phyloP scores from a whole-genome alignment of 805 yeast species.

The Saccharomyces jurei region DNA sequence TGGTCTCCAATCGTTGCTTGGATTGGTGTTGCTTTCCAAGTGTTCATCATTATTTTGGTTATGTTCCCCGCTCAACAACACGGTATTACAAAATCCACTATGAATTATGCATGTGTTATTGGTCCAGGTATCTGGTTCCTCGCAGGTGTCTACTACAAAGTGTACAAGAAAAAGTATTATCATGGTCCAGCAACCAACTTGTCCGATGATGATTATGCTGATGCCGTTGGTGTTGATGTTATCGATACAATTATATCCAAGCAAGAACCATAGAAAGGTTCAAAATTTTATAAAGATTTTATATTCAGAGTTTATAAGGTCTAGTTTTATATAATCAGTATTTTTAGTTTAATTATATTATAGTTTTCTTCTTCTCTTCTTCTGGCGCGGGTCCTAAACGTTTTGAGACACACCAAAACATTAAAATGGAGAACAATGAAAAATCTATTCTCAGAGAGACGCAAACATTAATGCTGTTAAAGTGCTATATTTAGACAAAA shows the following conservation, averaged over 20 bases:
- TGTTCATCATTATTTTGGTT: slow-evolving; percentile 45
- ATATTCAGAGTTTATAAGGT: not conserved
- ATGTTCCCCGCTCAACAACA: slow-evolving; percentile 49
- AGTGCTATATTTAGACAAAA: not conserved
- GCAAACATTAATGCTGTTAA: not conserved
- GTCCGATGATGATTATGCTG: slow-evolving; percentile 24
- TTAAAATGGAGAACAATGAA: not conserved
- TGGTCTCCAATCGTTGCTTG: slow-evolving; percentile 40
- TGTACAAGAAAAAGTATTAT: slow-evolving; percentile 46
- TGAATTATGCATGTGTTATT: slow-evolving; percentile 69
- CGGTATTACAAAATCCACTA: slow-evolving; percentile 33
- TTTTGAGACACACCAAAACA: not conserved
- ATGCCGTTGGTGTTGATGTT: slow-evolving; percentile 22
- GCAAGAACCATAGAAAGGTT: slow-evolving; percentile 1
- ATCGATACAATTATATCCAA: slow-evolving; percentile 20
- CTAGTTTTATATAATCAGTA: not conserved
- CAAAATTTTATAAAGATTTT: not conserved
- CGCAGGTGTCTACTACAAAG: slow-evolving; percentile 43
- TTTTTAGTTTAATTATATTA: not conserved
- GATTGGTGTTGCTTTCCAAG: slow-evolving; percentile 42
- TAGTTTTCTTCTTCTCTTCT: not conserved
- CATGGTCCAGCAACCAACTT: slow-evolving; percentile 44
- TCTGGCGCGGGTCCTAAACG: not conserved
- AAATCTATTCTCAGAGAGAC: not conserved
- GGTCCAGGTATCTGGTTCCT: slow-evolving; percentile 55